Base-by-base conservation (phyloP, 2,329 filamentous ascomycete genomes). In the Colletotrichum eleusines region DNA sequence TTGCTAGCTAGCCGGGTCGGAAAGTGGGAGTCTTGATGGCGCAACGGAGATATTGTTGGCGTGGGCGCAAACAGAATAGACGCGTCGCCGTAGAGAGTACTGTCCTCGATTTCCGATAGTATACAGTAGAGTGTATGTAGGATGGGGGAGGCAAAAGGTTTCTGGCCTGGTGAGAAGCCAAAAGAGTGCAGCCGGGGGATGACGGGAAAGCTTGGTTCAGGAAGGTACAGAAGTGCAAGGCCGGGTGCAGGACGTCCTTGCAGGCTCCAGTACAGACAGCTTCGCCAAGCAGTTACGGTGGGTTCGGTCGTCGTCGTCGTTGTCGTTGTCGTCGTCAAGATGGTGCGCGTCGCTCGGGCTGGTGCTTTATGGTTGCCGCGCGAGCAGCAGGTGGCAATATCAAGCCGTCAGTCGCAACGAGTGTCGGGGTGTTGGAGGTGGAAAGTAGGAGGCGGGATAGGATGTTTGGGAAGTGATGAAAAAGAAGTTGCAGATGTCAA, bases 241-340 rank as follows among this genome's bases (percentile, higher is more conserved):
- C 78, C 79, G 79, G 76, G 81, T 83, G 81, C 81, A 83, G 80
- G 80, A 79, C 81, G 80, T 76, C 80, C 77, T 75, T 72, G 74
- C 69, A 63, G 59, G 53, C 57, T 28, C 31, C 58, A 48, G 69
- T 68, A 58, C 65, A 78, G 64, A 77, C 74, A 81, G 80, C 77
- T 81, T 75, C 74, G 76, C 76, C 76, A 59, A 65, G 65, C 42
- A 42, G 46, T 48, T n/a, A 23, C 12, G n/a, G 31, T 23, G 20
- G n/a, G 35, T 50, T 35, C n/a, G 23, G 23, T 46, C 33, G 60
- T 51, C 3, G 46, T 50, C 46, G 50, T 33, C 31, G 31, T 33
- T 33, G 38, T 40, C 38, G 38, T 38, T 12, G 35, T 40, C 38
- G 38, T 57, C 38, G 23, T 61, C n/a, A 35, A 33, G 38, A 16